These are phyloP conservation scores for Kondoa subrosea DNA, from an alignment of 768 basidiomycete genomes.

Conservation along the genomic window DNA sequence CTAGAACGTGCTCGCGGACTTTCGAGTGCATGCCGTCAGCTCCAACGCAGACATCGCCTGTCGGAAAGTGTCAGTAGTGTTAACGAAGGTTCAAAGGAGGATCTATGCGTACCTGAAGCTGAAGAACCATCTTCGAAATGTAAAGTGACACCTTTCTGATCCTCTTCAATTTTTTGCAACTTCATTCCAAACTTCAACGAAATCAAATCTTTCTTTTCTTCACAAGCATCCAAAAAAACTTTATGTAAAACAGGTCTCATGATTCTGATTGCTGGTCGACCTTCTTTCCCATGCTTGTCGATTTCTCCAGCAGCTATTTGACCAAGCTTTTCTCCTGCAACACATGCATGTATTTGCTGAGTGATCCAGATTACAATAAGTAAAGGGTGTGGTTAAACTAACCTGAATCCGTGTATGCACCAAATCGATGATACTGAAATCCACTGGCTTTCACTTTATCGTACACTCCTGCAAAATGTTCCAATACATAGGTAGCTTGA, in stretches of 20 bases:
- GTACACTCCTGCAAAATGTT: constrained; percentile 21
- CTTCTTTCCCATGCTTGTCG: constrained; percentile 6
- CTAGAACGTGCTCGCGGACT: constrained; percentile 26
- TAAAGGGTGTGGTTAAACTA: too few relatives aligned
- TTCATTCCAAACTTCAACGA: constrained; percentile 16
- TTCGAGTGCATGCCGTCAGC: constrained; percentile 28
- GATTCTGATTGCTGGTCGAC: constrained; percentile 23
- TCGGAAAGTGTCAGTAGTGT: neutral
- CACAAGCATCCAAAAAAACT: constrained; percentile 20
- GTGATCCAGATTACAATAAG: too few relatives aligned
- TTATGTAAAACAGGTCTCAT: constrained; percentile 21
- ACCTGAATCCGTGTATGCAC: constrained; percentile 20
- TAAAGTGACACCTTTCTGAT: constrained; percentile 18
- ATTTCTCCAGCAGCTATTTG: constrained; percentile 11
- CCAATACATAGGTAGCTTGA: constrained; percentile 24
- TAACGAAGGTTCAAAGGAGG: too few relatives aligned
- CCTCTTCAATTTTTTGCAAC: constrained; percentile 21
- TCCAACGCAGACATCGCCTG: constrained; percentile 26
- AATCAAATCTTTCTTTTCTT: constrained; percentile 15
- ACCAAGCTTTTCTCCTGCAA: constrained; percentile 12
- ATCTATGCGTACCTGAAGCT: constrained; percentile 15
- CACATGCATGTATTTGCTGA: too few relatives aligned
- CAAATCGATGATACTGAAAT: constrained; percentile 18
- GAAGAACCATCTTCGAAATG: constrained; percentile 23
- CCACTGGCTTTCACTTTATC: constrained; percentile 15